phyloP scores from a whole-genome alignment of 164 flowering plant species.

The Brasenia schreberi region DNA sequence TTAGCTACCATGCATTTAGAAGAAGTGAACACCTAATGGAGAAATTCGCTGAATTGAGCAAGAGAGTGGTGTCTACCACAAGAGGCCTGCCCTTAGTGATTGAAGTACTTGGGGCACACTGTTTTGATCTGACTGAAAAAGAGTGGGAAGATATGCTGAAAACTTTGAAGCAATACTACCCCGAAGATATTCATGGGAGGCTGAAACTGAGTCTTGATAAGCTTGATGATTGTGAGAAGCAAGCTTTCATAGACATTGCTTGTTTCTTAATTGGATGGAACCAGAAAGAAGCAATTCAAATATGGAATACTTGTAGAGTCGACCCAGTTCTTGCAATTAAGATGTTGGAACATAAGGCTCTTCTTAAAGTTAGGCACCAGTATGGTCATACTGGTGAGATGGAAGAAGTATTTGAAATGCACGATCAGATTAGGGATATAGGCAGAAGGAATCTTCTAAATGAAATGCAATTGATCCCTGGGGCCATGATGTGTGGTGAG shows the following conservation, averaged over 20 bases:
- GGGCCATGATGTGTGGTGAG: neutral
- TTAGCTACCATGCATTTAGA: slow-evolving; percentile 1
- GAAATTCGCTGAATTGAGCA: neutral
- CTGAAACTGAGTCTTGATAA: neutral
- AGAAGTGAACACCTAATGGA: neutral
- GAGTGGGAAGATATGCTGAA: slow-evolving; percentile 1
- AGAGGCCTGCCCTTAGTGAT: neutral
- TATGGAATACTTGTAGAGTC: neutral
- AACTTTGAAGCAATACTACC: neutral
- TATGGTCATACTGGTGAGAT: neutral
- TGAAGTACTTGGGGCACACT: neutral
- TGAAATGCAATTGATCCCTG: neutral
- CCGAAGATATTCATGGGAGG: neutral
- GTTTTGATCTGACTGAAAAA: neutral
- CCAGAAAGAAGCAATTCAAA: neutral
- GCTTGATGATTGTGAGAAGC: neutral
- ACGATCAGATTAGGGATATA: neutral
- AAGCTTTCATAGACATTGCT: neutral
- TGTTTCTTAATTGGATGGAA: neutral
- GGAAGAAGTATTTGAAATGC: neutral
- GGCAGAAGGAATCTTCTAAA: neutral
- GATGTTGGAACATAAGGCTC: neutral
- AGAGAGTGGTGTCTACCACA: neutral
- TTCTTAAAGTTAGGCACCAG: neutral
- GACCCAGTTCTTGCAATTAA: neutral